A percentile compares a stretch with the other conserved stretches of the same genome.
Evolutionary conservation across 352 stramenopile genomes (phyloP).

Genomic region (Phytophthora boehmeriae): DNA sequence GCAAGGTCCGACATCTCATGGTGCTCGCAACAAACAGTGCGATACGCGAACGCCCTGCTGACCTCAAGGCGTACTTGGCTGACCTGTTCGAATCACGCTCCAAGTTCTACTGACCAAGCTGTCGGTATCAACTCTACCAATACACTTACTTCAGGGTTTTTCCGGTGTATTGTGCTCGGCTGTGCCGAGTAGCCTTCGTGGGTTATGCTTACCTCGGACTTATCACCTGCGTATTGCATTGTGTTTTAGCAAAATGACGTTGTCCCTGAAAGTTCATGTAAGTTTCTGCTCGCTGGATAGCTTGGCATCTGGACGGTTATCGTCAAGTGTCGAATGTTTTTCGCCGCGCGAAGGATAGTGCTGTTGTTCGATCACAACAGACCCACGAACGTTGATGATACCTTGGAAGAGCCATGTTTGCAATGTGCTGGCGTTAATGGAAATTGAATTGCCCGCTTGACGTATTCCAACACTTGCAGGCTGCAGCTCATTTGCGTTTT

Average conservation of each 20-base stretch:
- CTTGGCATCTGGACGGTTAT: background rate
- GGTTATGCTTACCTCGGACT: no score
- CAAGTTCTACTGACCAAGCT: slow-evolving; percentile 57
- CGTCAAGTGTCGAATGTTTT: background rate
- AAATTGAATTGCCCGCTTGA: no score
- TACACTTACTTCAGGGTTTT: background rate
- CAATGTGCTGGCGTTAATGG: slow-evolving; percentile 27
- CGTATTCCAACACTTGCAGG: no score
- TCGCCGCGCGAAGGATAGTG: background rate
- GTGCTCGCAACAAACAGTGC: slow-evolving; percentile 64
- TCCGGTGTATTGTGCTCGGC: background rate
- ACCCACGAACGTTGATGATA: slow-evolving; percentile 3
- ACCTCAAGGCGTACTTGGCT: slow-evolving; percentile 56
- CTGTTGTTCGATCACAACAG: slow-evolving; percentile 21
- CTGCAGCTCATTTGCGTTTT: slow-evolving; percentile 20
- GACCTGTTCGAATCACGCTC: slow-evolving; percentile 75
- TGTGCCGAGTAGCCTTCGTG: no score
- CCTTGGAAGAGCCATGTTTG: slow-evolving; percentile 24
- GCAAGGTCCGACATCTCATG: slow-evolving; percentile 78
- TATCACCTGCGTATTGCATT: no score
- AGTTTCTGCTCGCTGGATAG: no score
- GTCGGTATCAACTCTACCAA: background rate
- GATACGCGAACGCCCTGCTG: slow-evolving; percentile 63
- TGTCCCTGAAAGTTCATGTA: no score
- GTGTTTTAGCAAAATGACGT: no score